Evolutionary conservation across 306 rosid genomes (phyloP).

Genomic region (Cyclanthera cordifolia): DNA sequence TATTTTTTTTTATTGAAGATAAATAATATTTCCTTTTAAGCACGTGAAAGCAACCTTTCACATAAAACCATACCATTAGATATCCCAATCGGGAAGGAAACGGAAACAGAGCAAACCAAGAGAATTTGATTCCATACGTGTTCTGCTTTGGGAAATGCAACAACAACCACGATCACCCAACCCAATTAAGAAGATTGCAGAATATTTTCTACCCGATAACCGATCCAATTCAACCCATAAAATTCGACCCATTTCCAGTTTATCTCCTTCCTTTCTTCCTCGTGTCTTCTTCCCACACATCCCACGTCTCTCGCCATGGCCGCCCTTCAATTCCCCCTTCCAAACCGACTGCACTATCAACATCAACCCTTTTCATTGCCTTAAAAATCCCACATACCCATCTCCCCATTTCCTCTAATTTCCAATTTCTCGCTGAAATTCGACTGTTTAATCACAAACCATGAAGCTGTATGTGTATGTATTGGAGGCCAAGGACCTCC

Average conservation of each 20-base stretch:
- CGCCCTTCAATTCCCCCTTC: not conserved
- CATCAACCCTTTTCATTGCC: not conserved
- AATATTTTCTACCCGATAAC: not conserved
- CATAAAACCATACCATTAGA: not conserved
- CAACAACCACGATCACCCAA: not conserved
- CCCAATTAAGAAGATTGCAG: not conserved
- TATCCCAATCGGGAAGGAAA: not conserved
- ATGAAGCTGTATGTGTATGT: constrained; percentile 61
- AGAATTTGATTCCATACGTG: constrained; percentile 10
- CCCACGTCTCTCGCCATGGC: constrained; percentile 11
- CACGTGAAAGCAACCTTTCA: not conserved
- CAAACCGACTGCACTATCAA: not conserved
- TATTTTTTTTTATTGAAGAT: no score
- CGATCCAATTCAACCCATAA: constrained; percentile 1
- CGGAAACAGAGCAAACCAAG: not conserved
- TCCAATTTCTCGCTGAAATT: no score
- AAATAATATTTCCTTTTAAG: not conserved
- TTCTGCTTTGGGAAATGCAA: not conserved
- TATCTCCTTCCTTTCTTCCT: not conserved
- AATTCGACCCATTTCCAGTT: not conserved
- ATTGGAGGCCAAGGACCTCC: constrained; percentile 54
- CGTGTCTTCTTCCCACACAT: not conserved
- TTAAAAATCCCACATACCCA: not conserved
- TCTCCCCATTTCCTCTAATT: not conserved
- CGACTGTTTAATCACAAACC: not conserved